Evolutionary conservation across 148 eudicot genomes (phyloP), one percentile per base, ranked within the genome.

Genomic region (Chenopodium formosanum): DNA sequence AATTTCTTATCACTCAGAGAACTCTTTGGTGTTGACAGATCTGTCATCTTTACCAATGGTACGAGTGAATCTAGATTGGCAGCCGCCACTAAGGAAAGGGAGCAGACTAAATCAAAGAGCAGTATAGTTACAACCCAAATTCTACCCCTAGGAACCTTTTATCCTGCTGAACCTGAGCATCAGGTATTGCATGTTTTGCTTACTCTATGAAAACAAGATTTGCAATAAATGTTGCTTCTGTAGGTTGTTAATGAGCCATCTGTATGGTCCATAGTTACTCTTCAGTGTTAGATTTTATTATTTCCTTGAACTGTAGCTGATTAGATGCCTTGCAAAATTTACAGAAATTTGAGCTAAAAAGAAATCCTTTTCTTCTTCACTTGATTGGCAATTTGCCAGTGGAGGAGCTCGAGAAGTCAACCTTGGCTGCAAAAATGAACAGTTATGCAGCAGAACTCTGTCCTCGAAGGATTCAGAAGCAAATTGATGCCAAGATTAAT

Each of bases 291-390:
- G 20, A 14, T 2, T 62, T 62, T 22, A 7, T 62, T 62, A 5
- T 20, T 8, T 27, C 65, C 65, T 4, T 23, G 27, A 22, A 62
- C 2, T 4, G 3, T 1, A 22, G 19, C 74, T 79, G 48, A 74
- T 31, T 52, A 70, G 37, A 2, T 50, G 47, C n/a, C 62, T 66
- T 32, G 2, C 65, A 20, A 73, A 68, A 79, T 80, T 31, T 77
- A 76, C 90, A 96, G 98, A 96, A 96, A 85, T 96, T 96, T 83
- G 99, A 96, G 90, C 94, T 96, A 34, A 96, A 95, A 86, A 89
- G 94, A 83, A 87, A 86, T 60, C 90, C 86, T 7, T 92, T 96
- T 82, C 99, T 96, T 74, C 93, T 92, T 67, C 99, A 96, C 82
- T 80, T 96, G 91, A 96, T 96, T 70, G 99, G 99, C 31, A 96